Base-by-base conservation (phyloP, 108 stramenopile species). In the Cyclotella baltica region DNA sequence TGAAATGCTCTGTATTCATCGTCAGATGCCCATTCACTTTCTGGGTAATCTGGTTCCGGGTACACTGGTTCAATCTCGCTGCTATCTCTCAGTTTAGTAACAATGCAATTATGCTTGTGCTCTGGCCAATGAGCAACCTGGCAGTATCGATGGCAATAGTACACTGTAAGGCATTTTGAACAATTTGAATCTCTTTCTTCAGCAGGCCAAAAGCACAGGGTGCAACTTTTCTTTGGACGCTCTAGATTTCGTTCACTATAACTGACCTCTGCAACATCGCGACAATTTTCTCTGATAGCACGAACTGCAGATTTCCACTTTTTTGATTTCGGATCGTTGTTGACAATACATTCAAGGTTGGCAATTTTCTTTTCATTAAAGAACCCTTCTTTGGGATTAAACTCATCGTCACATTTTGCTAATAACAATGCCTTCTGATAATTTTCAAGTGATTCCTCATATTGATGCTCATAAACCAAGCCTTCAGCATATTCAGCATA, bases 151-250 rank as follows among this genome's bases (percentile, higher is more conserved):
- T 25, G 27, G 27, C 70, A 70, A 23, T 70, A 70, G 11, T 15
- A 57, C 4, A 70, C 70, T 6, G 53, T 57, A 20, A 6, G n/a
- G 35, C 70, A 70, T 10, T 70, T 70, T 4, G 70, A 56, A 29
- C 70, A 70, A n/a, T 28, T 30, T 19, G 13, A 10, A 13, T 43
- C 40, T 43, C n/a, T n/a, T n/a, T 29, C n/a, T 28, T 33, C 53
- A 5, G 57, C 70, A 2, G 52, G 53, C 70, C 70, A 70, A 59
- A 70, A 70, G 53, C 70, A 70, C 57, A 70, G 25, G n/a, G 70
- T 53, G 35, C 70, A 70, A 22, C 53, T 56, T 51, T 70, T 70
- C 36, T 36, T 70, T 19, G 70, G 70, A 50, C 70, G 9, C 4
- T 50, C 57, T n/a, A 70, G 55, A 25, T 59, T 59, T 11, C 70